A percentile compares a stretch with the other conserved stretches of the same genome.
These are phyloP conservation scores for Fusarium pseudonygamai DNA, from an alignment of 2,329 filamentous ascomycete genomes.

Conservation along the genomic window DNA sequence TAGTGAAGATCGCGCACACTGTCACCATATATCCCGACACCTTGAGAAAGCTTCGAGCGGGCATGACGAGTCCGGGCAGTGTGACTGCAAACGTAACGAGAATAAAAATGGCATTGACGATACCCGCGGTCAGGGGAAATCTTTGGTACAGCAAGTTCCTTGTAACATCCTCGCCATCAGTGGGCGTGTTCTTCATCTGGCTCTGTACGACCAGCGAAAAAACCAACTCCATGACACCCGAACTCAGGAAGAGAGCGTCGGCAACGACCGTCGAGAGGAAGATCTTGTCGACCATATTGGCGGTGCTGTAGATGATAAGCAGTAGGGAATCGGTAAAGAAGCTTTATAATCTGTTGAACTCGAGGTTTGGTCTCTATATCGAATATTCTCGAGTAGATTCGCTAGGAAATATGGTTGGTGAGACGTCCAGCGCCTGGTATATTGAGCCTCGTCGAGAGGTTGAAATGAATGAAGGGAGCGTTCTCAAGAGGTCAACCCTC, in stretches of 20 bases:
- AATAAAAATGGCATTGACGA: constrained; percentile 77
- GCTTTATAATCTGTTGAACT: not conserved
- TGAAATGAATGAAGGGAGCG: constrained; percentile 20
- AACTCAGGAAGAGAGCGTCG: constrained; percentile 62
- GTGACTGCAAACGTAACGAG: constrained; percentile 75
- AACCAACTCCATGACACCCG: constrained; percentile 64
- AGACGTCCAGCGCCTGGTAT: constrained; percentile 41
- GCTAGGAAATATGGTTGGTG: constrained; percentile 11
- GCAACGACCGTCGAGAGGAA: constrained; percentile 59
- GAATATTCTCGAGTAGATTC: not conserved
- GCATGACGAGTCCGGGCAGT: constrained; percentile 75
- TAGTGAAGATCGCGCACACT: constrained; percentile 69
- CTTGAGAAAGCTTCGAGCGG: constrained; percentile 75
- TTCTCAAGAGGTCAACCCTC: constrained; percentile 30
- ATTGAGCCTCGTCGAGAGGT: constrained; percentile 40
- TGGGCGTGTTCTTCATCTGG: constrained; percentile 54
- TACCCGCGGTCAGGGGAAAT: constrained; percentile 70
- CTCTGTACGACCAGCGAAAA: constrained; percentile 64
- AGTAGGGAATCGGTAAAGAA: not conserved
- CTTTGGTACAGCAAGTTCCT: constrained; percentile 62
- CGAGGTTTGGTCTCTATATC: not conserved
- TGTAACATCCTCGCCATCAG: constrained; percentile 59
- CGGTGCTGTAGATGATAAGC: not conserved
- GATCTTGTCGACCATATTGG: constrained; percentile 64
- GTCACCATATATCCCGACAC: constrained; percentile 71